phyloP scores from a whole-genome alignment of 192 early-diverging fungal species.

The Podila epicladia region DNA sequence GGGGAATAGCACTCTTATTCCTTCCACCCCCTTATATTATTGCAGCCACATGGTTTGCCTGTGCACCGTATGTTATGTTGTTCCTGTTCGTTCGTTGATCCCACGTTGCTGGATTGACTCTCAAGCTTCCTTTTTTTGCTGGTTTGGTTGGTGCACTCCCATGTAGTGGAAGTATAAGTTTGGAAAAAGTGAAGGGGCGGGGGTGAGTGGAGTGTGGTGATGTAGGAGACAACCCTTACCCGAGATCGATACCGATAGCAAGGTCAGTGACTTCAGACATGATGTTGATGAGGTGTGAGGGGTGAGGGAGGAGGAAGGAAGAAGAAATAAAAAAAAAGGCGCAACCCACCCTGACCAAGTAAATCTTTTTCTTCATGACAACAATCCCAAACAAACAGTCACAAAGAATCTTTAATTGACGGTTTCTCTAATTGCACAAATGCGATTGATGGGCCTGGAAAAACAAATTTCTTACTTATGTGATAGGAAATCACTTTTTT shows the following conservation, averaged over 20 bases:
- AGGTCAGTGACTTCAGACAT: conserved; percentile 49
- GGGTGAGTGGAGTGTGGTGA: conserved; percentile 1
- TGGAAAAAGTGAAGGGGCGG: not conserved
- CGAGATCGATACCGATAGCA: conserved; percentile 24
- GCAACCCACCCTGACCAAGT: not conserved
- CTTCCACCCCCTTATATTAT: too few relatives aligned
- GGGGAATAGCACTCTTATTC: too few relatives aligned
- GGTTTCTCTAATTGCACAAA: too few relatives aligned
- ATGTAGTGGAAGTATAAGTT: not conserved
- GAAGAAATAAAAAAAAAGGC: conserved; percentile 9
- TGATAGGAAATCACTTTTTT: too few relatives aligned
- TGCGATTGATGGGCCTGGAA: too few relatives aligned
- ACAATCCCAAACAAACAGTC: not conserved
- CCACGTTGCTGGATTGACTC: too few relatives aligned
- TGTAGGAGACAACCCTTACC: conserved; percentile 13
- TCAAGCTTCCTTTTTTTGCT: not conserved
- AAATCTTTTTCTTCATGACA: conserved; percentile 2
- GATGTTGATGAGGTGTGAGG: conserved; percentile 10
- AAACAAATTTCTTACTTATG: too few relatives aligned
- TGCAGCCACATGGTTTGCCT: too few relatives aligned
- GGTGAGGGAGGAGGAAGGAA: conserved; percentile 8
- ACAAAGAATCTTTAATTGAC: not conserved
- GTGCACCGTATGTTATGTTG: too few relatives aligned
- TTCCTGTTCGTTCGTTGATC: too few relatives aligned
- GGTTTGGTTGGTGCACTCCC: not conserved